A percentile compares a stretch with the other conserved stretches of the same genome.
Evolutionary conservation across 176 grass and related monocot genomes (phyloP).

Genomic region (Zea luxurians): DNA sequence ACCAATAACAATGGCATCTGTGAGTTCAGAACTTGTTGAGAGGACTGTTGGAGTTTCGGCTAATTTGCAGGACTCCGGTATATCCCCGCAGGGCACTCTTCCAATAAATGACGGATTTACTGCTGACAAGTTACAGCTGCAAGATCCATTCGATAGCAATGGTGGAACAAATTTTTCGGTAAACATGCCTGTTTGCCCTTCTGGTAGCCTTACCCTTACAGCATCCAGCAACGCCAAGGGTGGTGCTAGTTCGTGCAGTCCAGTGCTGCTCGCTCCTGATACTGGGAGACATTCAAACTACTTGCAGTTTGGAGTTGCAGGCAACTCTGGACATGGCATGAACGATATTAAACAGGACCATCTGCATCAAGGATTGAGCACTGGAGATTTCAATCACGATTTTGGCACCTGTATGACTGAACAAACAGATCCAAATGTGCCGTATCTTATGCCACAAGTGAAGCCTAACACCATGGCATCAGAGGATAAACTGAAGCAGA

Average conservation of each 20-base stretch:
- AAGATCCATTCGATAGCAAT: slow-evolving; percentile 35
- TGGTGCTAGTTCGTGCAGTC: slow-evolving; percentile 44
- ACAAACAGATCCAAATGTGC: slow-evolving; percentile 34
- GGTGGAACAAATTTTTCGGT: slow-evolving; percentile 39
- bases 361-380: slow-evolving; percentile 47
- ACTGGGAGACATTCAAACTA: slow-evolving; percentile 43
- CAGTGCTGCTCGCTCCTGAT: slow-evolving; percentile 34
- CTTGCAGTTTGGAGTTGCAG: slow-evolving; percentile 56
- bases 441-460: slow-evolving; percentile 29
- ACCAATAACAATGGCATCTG: slow-evolving; percentile 36
- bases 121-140: slow-evolving; percentile 40
- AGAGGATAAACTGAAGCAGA: slow-evolving; percentile 51
- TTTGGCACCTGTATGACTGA: slow-evolving; percentile 37
- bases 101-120: slow-evolving; percentile 45
- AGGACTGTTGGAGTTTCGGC: slow-evolving; percentile 38
- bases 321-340: slow-evolving; percentile 44
- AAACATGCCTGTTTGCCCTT: slow-evolving; percentile 30
- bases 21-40: slow-evolving; percentile 42
- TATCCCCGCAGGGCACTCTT: slow-evolving; percentile 41
- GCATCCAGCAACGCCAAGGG: slow-evolving; percentile 40
- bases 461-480: slow-evolving; percentile 46
- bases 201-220: slow-evolving; percentile 38
- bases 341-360: slow-evolving; percentile 48
- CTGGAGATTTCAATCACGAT: slow-evolving; percentile 44
- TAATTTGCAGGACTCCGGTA: slow-evolving; percentile 41